These are phyloP conservation scores for Amanita exitialis DNA, from an alignment of 768 basidiomycete genomes.

Conservation along the genomic window DNA sequence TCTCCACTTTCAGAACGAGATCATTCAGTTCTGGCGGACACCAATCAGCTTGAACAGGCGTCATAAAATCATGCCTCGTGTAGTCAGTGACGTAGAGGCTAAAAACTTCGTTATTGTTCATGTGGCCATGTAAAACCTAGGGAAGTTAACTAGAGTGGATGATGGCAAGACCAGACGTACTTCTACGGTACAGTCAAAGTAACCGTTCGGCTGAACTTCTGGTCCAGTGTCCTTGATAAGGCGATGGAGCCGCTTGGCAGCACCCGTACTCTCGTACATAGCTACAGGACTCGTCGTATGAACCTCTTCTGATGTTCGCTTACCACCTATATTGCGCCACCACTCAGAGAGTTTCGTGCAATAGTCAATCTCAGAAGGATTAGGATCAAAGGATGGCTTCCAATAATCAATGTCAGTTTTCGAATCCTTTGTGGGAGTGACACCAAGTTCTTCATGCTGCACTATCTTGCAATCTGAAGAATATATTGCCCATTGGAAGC, in stretches of 20 bases:
- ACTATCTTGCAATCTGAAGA: constrained; percentile 26
- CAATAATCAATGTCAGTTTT: constrained; percentile 29
- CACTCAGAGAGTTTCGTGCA: constrained; percentile 36
- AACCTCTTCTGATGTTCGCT: constrained; percentile 5
- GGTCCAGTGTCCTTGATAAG: constrained; percentile 43
- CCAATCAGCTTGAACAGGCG: constrained; percentile 29
- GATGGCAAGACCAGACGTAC: constrained; percentile 21
- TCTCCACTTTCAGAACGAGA: constrained; percentile 41
- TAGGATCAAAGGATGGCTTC: constrained; percentile 35
- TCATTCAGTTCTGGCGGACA: constrained; percentile 35
- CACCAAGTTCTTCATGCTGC: constrained; percentile 25
- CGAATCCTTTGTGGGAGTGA: constrained; percentile 23
- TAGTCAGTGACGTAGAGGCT: constrained; percentile 61
- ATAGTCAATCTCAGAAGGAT: constrained; percentile 28
- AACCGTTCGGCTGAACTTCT: constrained; percentile 31
- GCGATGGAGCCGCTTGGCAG: constrained; percentile 26
- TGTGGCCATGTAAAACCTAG: constrained; percentile 39
- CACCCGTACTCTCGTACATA: constrained; percentile 5
- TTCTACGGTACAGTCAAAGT: constrained; percentile 57
- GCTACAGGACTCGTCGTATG: constrained; percentile 1
- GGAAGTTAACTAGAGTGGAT: neutral
- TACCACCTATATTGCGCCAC: constrained; percentile 31
- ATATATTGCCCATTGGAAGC: constrained; percentile 47
- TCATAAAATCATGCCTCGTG: constrained; percentile 29
- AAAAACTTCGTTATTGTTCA: constrained; percentile 26